Evolutionary conservation across 257 asterid genomes (phyloP).

Genomic region (Prunella vulgaris): DNA sequence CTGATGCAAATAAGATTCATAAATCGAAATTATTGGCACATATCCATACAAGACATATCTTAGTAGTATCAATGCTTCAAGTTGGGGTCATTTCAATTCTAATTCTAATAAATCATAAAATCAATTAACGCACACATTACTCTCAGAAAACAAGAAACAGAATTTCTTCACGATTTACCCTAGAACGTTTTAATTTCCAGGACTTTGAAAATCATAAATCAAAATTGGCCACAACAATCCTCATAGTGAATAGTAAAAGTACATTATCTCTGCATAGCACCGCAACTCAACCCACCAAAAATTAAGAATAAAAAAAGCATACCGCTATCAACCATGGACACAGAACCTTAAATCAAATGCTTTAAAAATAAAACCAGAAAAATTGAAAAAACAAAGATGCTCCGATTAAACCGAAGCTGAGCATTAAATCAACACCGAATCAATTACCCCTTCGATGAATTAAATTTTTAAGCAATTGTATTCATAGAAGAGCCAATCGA

Average conservation of each 20-base stretch:
- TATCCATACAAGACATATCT: not conserved
- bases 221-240: not conserved
- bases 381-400: not conserved
- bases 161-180: not conserved
- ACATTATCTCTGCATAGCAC: not conserved
- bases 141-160: not conserved
- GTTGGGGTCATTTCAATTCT: conserved; percentile 8
- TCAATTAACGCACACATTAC: not conserved
- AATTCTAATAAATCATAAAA: not conserved
- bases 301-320: not conserved
- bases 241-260: not conserved
- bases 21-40: conserved; percentile 4
- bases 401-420: not conserved
- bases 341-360: not conserved
- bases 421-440: not conserved
- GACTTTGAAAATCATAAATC: not conserved
- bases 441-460: not conserved
- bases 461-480: not conserved
- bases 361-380: not conserved
- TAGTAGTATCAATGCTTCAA: not conserved
- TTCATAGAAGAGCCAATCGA: not conserved
- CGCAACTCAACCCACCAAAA: not conserved
- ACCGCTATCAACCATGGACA: not conserved
- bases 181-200: not conserved
- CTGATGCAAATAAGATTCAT: not conserved